Evolutionary conservation across 352 stramenopile genomes (phyloP), one percentile per base, ranked within the genome.

Genomic region (Pilasporangium apinafurcum): DNA sequence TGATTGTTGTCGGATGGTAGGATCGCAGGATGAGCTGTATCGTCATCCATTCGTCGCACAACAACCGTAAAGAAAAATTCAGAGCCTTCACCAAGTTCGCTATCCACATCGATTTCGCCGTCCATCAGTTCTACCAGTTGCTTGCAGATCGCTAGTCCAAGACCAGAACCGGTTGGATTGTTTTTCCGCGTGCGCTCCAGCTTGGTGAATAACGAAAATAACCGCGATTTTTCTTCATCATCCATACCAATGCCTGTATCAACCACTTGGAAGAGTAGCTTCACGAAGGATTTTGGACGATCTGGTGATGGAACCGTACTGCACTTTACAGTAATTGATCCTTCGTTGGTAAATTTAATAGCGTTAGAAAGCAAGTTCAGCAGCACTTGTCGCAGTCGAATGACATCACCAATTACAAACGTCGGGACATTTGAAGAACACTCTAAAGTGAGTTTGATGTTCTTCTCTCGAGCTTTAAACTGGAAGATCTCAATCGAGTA

Each of bases 401-500:
- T 71, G 1, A 83, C 68, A 29, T 90, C 78, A 18, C 82, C 76
- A 41, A 79, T 64, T 10, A 79, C 53, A 20, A 57, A 62, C 54
- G 74, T 67, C 4, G 74, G 71, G 8, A 89, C 62, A n/a, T 68
- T 62, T 12, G 60, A 53, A 12, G 63, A 70, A 35, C 62, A 73
- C 31, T 85, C 52, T 21, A 84, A 53, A 41, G 67, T 72, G 40
- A 96, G 72, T 34, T 78, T 86, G 9, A 96, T 82, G 51, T 85
- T 67, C 39, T 87, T 88, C 45, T 89, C 76, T 8, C 73, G 68
- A 21, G 77, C 68, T 27, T 90, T 82, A 37, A 84, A 85, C 46
- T 83, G 71, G 58, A 96, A 92, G 38, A 86, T 82, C 34, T 96
- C 83, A 28, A 83, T 67, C 17, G 77, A 80, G 44, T 89, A 83